These are phyloP conservation scores for Orbilia blumenaviensis DNA, from an alignment of 2,329 filamentous ascomycete genomes.

Conservation along the genomic window DNA sequence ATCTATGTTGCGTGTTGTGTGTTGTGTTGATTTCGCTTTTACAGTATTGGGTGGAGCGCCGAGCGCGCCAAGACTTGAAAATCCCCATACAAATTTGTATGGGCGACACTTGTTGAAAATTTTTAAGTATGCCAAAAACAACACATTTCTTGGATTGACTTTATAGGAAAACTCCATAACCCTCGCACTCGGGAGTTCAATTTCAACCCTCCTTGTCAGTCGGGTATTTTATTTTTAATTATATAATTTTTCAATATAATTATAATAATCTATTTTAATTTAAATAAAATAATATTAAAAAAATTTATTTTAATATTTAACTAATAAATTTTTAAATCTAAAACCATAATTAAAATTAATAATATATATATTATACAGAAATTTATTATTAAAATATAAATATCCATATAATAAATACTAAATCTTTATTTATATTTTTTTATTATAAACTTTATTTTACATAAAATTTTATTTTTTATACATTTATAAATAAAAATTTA, in stretches of 20 bases:
- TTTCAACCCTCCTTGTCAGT: too few species aligned
- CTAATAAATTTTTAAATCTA: background rate
- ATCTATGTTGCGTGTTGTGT: too few species aligned
- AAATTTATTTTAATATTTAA: background rate
- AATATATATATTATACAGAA: background rate
- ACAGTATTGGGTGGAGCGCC: too few species aligned
- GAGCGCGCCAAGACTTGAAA: too few species aligned
- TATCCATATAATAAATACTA: background rate
- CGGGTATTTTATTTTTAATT: background rate
- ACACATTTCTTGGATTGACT: too few species aligned
- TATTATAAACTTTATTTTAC: background rate
- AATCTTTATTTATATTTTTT: constrained; percentile 1
- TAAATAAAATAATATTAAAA: background rate
- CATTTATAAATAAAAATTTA: background rate
- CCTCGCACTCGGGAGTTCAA: too few species aligned
- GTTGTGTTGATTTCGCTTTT: too few species aligned
- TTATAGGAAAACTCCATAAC: too few species aligned
- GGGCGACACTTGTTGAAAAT: too few species aligned
- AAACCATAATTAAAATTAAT: background rate
- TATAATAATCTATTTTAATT: background rate
- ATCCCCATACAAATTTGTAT: too few species aligned
- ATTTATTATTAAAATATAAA: background rate
- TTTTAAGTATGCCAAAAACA: too few species aligned
- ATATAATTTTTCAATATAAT: background rate
- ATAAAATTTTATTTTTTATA: background rate